These are phyloP conservation scores for Carex parvula DNA, from an alignment of 176 grass and related monocot genomes.

Conservation along the genomic window DNA sequence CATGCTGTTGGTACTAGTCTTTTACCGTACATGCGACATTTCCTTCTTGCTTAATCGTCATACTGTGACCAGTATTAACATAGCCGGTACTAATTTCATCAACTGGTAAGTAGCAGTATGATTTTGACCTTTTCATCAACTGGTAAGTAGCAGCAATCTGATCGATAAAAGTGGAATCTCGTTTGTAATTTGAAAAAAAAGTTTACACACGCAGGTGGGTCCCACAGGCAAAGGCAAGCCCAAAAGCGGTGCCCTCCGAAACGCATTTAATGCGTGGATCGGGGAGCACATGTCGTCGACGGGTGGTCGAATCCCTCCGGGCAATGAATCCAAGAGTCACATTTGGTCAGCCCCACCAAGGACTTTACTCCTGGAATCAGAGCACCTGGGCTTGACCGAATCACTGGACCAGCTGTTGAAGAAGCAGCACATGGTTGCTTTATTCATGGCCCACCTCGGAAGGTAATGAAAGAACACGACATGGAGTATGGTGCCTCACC, in stretches of 20 bases:
- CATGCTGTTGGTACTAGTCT: neutral
- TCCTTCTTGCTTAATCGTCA: neutral
- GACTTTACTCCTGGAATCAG: conserved; percentile 51
- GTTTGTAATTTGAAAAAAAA: neutral
- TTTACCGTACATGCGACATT: neutral
- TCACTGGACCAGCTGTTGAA: conserved; percentile 59
- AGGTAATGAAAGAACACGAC: conserved; percentile 56
- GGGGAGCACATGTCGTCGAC: conserved; percentile 61
- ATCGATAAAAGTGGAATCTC: neutral
- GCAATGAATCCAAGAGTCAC: conserved; percentile 60
- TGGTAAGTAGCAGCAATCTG: neutral
- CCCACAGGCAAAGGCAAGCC: conserved; percentile 39
- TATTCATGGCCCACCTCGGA: conserved; percentile 70
- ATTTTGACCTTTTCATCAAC: neutral
- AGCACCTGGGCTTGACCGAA: conserved; percentile 49
- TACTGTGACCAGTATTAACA: neutral
- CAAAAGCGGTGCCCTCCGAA: conserved; percentile 38
- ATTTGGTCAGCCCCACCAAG: conserved; percentile 54
- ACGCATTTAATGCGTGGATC: conserved; percentile 84
- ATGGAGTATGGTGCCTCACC: conserved; percentile 22
- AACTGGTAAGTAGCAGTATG: neutral
- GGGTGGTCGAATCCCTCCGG: conserved; percentile 72
- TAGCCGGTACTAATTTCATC: neutral
- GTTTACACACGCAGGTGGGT: conserved; percentile 36
- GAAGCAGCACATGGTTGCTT: conserved; percentile 81